These are phyloP conservation scores for Peniophora sp. DNA, from an alignment of 1,284 basidiomycete genomes.

Conservation along the genomic window DNA sequence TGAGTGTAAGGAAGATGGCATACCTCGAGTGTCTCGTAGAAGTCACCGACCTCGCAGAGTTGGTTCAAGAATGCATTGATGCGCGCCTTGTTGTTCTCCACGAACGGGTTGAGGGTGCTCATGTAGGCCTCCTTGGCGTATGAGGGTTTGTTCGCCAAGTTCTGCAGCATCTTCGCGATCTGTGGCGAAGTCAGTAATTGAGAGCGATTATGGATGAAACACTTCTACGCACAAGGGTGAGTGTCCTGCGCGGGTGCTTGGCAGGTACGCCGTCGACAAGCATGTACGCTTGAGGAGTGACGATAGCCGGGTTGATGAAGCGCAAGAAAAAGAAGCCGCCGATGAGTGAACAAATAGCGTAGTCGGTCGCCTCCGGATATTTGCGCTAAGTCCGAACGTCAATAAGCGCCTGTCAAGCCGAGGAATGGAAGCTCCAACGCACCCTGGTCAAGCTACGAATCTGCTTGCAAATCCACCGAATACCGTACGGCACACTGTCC, in stretches of 20 bases:
- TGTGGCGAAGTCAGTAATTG: slow-evolving; percentile 21
- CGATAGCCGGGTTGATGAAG: slow-evolving; percentile 99
- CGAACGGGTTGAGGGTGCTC: slow-evolving; percentile 97
- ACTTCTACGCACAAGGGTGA: slow-evolving; percentile 68
- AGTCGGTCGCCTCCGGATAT: slow-evolving; percentile 96
- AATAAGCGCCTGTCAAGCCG: no score
- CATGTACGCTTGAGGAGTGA: slow-evolving; percentile 99
- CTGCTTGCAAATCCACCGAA: slow-evolving; percentile 99
- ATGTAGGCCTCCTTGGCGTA: slow-evolving; percentile 98
- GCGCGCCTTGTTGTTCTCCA: slow-evolving; percentile 94
- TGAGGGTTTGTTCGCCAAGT: slow-evolving; percentile 97
- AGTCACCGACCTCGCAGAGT: slow-evolving; percentile 97
- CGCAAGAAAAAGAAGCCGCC: slow-evolving; percentile 99
- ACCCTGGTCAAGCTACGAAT: slow-evolving; percentile 93
- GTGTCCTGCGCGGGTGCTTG: slow-evolving; percentile 91
- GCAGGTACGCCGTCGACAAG: slow-evolving; percentile 95
- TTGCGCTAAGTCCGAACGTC: slow-evolving; percentile 59
- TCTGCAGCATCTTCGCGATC: slow-evolving; percentile 99
- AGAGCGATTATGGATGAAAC: not conserved
- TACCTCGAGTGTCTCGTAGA: slow-evolving; percentile 97
- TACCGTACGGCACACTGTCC: slow-evolving; percentile 97
- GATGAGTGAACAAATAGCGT: slow-evolving; percentile 96
- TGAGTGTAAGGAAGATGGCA: slow-evolving; percentile 9
- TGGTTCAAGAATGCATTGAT: slow-evolving; percentile 97
- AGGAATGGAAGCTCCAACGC: slow-evolving; percentile 19